phyloP scores from a whole-genome alignment of 371 early-diverging fungal genomes.

The Blakeslea trispora region DNA sequence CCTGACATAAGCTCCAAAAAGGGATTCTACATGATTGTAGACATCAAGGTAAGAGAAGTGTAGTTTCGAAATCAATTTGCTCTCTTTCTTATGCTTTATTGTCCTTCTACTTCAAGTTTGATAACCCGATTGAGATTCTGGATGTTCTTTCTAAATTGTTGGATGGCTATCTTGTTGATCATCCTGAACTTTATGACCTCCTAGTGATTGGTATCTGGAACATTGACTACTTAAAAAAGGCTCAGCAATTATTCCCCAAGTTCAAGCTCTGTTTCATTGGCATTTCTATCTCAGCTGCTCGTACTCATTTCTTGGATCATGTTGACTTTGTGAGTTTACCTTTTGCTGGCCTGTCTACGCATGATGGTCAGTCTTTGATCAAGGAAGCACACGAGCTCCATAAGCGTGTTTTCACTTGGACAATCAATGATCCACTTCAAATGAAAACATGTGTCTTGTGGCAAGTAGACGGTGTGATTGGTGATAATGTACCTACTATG shows the following conservation, averaged over 20 bases:
- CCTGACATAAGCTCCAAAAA: conserved; percentile 44
- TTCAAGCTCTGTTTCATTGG: conserved; percentile 62
- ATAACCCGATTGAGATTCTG: conserved; percentile 51
- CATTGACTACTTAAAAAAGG: conserved; percentile 52
- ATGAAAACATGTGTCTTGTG: conserved; percentile 51
- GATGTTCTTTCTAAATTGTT: conserved; percentile 39
- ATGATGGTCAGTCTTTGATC: conserved; percentile 54
- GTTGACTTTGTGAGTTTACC: conserved; percentile 59
- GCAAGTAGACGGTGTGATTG: conserved; percentile 59
- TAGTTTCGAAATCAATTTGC: no score
- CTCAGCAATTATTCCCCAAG: conserved; percentile 47
- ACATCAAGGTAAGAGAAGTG: conserved; percentile 61
- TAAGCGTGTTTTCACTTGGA: conserved; percentile 61
- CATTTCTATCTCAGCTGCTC: conserved; percentile 51
- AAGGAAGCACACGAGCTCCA: conserved; percentile 50
- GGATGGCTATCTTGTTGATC: conserved; percentile 14
- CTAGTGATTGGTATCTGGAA: conserved; percentile 70
- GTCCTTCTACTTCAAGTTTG: no score
- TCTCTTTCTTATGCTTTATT: no score
- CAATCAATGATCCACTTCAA: conserved; percentile 55
- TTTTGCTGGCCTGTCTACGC: conserved; percentile 48
- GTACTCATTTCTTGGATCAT: conserved; percentile 46
- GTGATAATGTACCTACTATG: conserved; percentile 48
- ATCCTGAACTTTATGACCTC: conserved; percentile 40
- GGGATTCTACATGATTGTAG: conserved; percentile 57